Percentiles rank a stretch among this genome's conserved stretches.
Conservation (phyloP, 495 filamentous ascomycete genomes). For the Xylaria castorea region DNA sequence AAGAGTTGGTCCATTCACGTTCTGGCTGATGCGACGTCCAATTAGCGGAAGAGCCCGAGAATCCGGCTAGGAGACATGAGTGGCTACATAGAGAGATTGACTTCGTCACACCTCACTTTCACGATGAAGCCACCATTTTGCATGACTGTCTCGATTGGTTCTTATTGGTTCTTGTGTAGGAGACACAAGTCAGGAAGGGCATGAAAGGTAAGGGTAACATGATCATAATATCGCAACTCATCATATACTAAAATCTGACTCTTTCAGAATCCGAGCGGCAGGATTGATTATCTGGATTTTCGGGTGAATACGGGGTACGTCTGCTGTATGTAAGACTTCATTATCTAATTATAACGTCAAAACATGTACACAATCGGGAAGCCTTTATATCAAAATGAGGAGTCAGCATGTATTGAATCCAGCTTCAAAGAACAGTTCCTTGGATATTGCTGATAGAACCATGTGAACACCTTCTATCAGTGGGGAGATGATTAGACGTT, state of each 20-base stretch:
- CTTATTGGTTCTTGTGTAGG: neutral
- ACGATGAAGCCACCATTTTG: neutral
- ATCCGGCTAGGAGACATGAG: neutral
- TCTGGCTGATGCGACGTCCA: slow-evolving; percentile 14
- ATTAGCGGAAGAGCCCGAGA: neutral
- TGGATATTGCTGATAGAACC: neutral
- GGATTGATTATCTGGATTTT: neutral
- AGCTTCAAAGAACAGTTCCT: neutral
- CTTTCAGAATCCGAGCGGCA: neutral
- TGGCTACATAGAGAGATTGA: neutral
- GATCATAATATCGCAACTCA: neutral
- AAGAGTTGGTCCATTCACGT: slow-evolving; percentile 5
- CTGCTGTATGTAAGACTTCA: neutral
- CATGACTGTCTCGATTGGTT: neutral
- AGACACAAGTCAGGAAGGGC: neutral
- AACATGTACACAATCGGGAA: neutral
- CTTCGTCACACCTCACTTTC: neutral
- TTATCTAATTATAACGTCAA: neutral
- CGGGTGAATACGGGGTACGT: neutral
- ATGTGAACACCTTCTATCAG: neutral
- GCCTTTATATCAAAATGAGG: neutral
- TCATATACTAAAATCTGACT: neutral
- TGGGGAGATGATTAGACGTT: neutral
- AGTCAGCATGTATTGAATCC: neutral
- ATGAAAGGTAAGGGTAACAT: neutral